Percentiles rank a stretch among this genome's conserved stretches.
Evolutionary conservation across 768 basidiomycete genomes (phyloP).

Genomic region (Trametes cinnabarina): DNA sequence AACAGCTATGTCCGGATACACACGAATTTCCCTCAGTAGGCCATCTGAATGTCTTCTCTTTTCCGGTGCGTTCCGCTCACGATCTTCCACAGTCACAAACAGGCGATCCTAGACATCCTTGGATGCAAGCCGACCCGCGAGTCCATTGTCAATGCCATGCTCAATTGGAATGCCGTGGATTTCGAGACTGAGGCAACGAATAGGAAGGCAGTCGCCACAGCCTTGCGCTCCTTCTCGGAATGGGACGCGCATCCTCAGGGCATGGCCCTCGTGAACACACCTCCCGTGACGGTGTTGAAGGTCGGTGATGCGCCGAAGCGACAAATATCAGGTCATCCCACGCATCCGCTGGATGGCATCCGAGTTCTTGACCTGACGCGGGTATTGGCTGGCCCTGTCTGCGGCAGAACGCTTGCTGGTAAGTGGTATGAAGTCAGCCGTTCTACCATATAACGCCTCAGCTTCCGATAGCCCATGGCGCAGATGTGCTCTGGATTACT

Average conservation of each 20-base stretch:
- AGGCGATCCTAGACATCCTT: slow-evolving; percentile 49
- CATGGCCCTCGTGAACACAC: slow-evolving; percentile 35
- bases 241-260: slow-evolving; percentile 55
- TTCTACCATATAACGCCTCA: no score
- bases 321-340: slow-evolving; percentile 2
- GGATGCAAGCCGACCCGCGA: slow-evolving; percentile 34
- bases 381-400: slow-evolving; percentile 57
- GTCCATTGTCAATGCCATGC: slow-evolving; percentile 39
- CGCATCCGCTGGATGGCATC: slow-evolving; percentile 46
- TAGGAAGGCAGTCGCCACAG: slow-evolving; percentile 48
- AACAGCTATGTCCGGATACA: slow-evolving; percentile 53
- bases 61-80: neutral
- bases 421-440: neutral
- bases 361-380: slow-evolving; percentile 58
- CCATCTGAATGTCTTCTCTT: slow-evolving; percentile 2
- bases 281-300: slow-evolving; percentile 44
- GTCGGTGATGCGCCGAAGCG: slow-evolving; percentile 48
- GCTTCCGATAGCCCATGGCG: slow-evolving; percentile 62
- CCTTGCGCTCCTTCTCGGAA: slow-evolving; percentile 45
- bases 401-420: slow-evolving; percentile 59
- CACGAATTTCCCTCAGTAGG: slow-evolving; percentile 64
- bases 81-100: slow-evolving; percentile 41
- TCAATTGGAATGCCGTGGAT: slow-evolving; percentile 41
- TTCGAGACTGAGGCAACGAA: slow-evolving; percentile 49
- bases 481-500: slow-evolving; percentile 54